Base-by-base conservation (phyloP, 345 rosid genomes). In the Bretschneidera sinensis region DNA sequence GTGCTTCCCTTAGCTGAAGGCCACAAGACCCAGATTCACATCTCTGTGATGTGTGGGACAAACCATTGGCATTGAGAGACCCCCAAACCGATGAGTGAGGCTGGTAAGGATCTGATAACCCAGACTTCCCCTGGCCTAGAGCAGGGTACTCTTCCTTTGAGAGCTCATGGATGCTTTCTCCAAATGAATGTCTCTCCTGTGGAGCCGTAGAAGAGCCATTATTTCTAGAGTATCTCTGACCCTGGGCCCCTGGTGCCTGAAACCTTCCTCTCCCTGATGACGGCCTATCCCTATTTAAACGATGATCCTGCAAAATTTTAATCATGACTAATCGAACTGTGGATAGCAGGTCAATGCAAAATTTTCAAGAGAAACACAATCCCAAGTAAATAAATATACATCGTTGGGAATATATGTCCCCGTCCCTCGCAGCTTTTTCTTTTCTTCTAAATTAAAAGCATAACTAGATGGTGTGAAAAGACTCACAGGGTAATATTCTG, bases 351-450 rank as follows among this genome's bases (percentile, higher is more conserved):
- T 21, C 53, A 54, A n/a, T 24, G 47, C 22, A 31, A 60, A 31
- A 11, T 15, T 60, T 39, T 25, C 34, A 11, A 57, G 4, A 34
- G 17, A 43, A 23, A 5, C 43, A n/a, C 25, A 56, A 34, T 23
- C 54, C 19, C 17, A 19, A 24, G 43, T 20, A 28, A 14, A 21
- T 19, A 34, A 13, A 65, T 43, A 54, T 74, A 73, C 78, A 71
- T 64, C 14, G 49, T 66, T 77, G 48, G 76, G 73, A 24, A 70
- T 55, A 48, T 66, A 73, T 17, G 74, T 66, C 59, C 75, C 73
- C 43, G 51, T 67, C 70, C 76, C 78, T 51, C 63, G 55, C 19
- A 5, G 11, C 1, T 48, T 56, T 21, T 6, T 54, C 61, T 63
- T 64, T 21, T 70, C 71, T 39, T 49, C 71, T 31, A 24, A 53